Conservation (phyloP, 1,139 yeast genomes). For the Sugiyamaella castrensis region DNA sequence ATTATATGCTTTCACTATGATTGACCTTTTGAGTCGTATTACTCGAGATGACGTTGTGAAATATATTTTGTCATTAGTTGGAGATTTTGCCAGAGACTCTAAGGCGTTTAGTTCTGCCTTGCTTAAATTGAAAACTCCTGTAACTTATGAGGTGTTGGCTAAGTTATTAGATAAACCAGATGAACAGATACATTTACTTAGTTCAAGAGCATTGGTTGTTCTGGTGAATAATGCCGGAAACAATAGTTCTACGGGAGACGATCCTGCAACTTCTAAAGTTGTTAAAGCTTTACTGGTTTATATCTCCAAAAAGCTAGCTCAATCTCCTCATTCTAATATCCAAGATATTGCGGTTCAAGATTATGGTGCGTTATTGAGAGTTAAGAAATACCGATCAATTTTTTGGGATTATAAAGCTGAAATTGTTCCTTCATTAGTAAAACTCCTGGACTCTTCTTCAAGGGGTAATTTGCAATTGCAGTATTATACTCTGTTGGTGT, state of each 20-base stretch:
- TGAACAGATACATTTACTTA: conserved; percentile 37
- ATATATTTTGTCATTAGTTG: conserved; percentile 64
- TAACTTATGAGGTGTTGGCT: conserved; percentile 56
- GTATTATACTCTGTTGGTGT: conserved; percentile 69
- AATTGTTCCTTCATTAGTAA: conserved; percentile 56
- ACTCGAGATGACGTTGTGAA: conserved; percentile 70
- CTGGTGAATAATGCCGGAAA: conserved; percentile 28
- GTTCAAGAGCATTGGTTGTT: conserved; percentile 36
- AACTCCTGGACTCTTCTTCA: conserved; percentile 47
- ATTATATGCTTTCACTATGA: conserved; percentile 55
- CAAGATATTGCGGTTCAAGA: conserved; percentile 69
- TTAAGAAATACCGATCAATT: conserved; percentile 54
- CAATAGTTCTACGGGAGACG: conserved; percentile 15
- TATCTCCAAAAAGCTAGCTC: conserved; percentile 45
- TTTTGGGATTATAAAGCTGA: conserved; percentile 50
- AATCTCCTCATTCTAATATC: conserved; percentile 49
- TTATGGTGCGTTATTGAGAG: conserved; percentile 57
- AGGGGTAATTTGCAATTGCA: conserved; percentile 73
- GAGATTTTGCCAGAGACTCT: conserved; percentile 55
- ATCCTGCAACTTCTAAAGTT: conserved; percentile 10
- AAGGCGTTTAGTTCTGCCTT: conserved; percentile 49
- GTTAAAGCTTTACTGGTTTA: conserved; percentile 38
- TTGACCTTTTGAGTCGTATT: conserved; percentile 53
- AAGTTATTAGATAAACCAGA: conserved; percentile 47
- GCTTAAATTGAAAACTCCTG: conserved; percentile 43